phyloP scores from a whole-genome alignment of 2,329 filamentous ascomycete species.

The Moelleriella libera region DNA sequence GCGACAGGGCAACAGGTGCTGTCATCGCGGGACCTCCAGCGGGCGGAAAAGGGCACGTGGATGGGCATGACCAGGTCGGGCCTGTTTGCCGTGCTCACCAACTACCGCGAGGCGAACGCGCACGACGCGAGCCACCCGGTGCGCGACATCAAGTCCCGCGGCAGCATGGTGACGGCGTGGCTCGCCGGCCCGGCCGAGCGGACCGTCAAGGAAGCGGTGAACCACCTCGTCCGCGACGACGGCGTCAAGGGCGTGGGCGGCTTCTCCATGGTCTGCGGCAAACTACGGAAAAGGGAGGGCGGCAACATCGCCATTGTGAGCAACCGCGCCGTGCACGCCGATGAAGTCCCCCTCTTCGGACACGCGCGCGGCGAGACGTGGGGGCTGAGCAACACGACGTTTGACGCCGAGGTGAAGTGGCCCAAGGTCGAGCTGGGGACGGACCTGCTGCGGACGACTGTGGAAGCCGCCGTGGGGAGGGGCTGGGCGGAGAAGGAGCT shows the following conservation, averaged over 20 bases:
- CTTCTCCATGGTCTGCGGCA: conserved; percentile 53
- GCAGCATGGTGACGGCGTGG: conserved; percentile 51
- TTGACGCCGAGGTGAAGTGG: conserved; percentile 39
- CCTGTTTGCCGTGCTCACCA: conserved; percentile 49
- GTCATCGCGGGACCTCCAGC: conserved; percentile 47
- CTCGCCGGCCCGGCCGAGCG: conserved; percentile 29
- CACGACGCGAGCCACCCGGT: conserved; percentile 37
- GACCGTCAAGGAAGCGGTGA: conserved; percentile 34
- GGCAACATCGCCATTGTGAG: conserved; percentile 44
- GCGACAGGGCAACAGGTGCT: conserved; percentile 31
- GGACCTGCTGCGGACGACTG: conserved; percentile 25
- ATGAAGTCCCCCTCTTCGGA: conserved; percentile 43
- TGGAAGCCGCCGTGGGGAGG: conserved; percentile 24
- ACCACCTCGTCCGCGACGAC: conserved; percentile 34
- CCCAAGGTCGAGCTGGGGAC: conserved; percentile 45
- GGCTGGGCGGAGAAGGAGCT: conserved; percentile 31
- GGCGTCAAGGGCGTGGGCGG: conserved; percentile 48
- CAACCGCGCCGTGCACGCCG: conserved; percentile 39
- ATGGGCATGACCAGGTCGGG: conserved; percentile 46
- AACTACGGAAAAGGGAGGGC: conserved; percentile 33
- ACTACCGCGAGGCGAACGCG: conserved; percentile 44
- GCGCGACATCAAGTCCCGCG: conserved; percentile 41
- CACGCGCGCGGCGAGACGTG: conserved; percentile 36
- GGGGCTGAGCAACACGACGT: conserved; percentile 50
- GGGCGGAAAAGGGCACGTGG: conserved; percentile 51